phyloP scores from a whole-genome alignment of 2,329 filamentous ascomycete genomes.

The Colletotrichum salicis region DNA sequence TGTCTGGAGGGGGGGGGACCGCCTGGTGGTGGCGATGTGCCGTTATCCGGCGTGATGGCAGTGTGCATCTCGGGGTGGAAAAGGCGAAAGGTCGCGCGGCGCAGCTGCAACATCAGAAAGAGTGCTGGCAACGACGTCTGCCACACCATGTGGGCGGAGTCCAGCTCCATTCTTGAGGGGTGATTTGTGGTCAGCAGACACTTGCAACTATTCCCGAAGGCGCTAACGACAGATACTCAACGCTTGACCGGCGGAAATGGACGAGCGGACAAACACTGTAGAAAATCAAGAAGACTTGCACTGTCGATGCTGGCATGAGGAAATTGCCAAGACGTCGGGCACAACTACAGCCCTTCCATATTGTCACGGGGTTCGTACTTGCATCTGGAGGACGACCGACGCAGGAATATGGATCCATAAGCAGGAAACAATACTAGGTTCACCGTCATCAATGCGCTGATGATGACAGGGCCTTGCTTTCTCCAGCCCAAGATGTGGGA shows the following conservation, averaged over 20 bases:
- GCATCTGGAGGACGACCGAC: not conserved
- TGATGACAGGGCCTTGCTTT: conserved; percentile 2
- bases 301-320: conserved; percentile 1
- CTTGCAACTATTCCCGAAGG: conserved; percentile 3
- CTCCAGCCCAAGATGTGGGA: not conserved
- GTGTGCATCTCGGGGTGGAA: not conserved
- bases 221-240: not conserved
- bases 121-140: not conserved
- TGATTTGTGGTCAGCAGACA: conserved; percentile 25
- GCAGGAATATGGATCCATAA: conserved; percentile 3
- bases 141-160: conserved; percentile 2
- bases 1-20: not conserved
- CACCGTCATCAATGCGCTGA: not conserved
- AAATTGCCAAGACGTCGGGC: conserved; percentile 21
- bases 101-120: conserved; percentile 15
- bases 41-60: conserved; percentile 6
- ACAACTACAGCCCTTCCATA: conserved; percentile 13
- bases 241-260: not conserved
- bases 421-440: not conserved
- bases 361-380: conserved; percentile 20
- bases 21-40: conserved; percentile 17
- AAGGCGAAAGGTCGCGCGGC: conserved; percentile 15
- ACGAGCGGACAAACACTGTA: conserved; percentile 29
- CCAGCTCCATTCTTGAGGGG: conserved; percentile 7
- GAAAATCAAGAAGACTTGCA: conserved; percentile 1